Base-by-base conservation (phyloP, 1,284 basidiomycete genomes). In the Cryptococcus amylolentus region DNA sequence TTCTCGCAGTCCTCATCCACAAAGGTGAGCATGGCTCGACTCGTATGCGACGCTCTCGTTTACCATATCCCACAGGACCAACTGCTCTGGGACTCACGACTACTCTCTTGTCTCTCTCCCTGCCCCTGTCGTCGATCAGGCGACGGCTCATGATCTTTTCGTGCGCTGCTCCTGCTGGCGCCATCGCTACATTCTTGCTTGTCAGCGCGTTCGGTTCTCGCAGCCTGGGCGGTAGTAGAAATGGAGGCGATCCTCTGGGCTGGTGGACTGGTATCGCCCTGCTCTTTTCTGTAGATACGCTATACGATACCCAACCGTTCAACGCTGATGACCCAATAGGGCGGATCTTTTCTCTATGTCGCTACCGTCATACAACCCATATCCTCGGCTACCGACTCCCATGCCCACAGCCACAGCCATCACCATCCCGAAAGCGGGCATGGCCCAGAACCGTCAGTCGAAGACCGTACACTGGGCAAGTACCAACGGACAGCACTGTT, bases 291-390 rank as follows among this genome's bases (percentile, higher is more conserved):
- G 75, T 77, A 50, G 65, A 73, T 68, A 10, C 39, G 14, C 16
- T 39, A 18, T 16, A 10, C 41, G 16, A n/a, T 18, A 13, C 27
- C 53, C 43, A 14, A n/a, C 20, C 26, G 9, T 53, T 56, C 27
- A 8, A 13, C 18, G 27, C 20, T 45, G 39, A 49, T 39, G 5
- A 43, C 14, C 28, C 23, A 26, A 47, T 61, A 92, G 91, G 94
- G 91, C 40, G 93, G 93, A 14, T 92, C 91, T 1, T 97, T 97
- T 76, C 80, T 97, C 31, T 97, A 94, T 71, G 93, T 97, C 37
- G 92, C 93, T 0, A 94, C 93, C 2, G 88, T 92, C 38, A 80
- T 93, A 26, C 89, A 91, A 70, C 85, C 88, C 3, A 81, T 88
- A 3, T 59, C 59, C 28, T 55, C 62, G 4, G 66, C 71, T 27